Percentiles rank a stretch among this genome's conserved stretches.
Evolutionary conservation across 768 basidiomycete genomes (phyloP).

Genomic region (Mycena epipterygia): DNA sequence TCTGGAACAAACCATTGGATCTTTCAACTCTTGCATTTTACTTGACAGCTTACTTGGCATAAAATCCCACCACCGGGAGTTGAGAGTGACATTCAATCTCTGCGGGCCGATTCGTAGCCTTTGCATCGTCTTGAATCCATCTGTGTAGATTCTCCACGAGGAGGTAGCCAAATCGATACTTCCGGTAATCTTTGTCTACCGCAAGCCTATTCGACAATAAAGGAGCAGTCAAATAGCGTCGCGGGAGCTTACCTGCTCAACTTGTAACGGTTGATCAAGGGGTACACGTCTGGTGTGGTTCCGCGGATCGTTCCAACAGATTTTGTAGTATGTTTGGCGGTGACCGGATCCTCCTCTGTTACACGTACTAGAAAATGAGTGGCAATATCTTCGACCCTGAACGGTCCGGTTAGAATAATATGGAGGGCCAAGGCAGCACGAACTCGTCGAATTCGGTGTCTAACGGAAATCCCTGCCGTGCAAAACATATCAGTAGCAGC

Average conservation of each 20-base stretch:
- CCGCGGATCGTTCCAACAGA: constrained; percentile 82
- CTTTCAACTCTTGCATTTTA: background rate
- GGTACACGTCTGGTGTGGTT: constrained; percentile 46
- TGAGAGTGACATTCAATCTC: constrained; percentile 79
- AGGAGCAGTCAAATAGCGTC: background rate
- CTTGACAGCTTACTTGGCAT: constrained; percentile 71
- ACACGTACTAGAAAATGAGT: constrained; percentile 83
- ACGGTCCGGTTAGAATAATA: constrained; percentile 19
- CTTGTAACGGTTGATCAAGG: constrained; percentile 67
- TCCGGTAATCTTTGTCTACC: constrained; percentile 75
- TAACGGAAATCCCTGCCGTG: constrained; percentile 75
- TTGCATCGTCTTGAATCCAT: constrained; percentile 66
- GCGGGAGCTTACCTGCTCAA: constrained; percentile 57
- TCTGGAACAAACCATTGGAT: constrained; percentile 54
- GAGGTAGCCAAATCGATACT: constrained; percentile 72
- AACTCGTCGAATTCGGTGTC: constrained; percentile 85
- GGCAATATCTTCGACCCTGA: constrained; percentile 72
- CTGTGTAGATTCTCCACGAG: constrained; percentile 75
- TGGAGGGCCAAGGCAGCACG: constrained; percentile 40
- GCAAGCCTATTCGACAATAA: constrained; percentile 58
- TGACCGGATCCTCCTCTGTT: constrained; percentile 37
- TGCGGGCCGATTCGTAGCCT: constrained; percentile 43
- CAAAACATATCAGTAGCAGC: constrained; percentile 44
- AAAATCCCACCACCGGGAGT: constrained; percentile 78
- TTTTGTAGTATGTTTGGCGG: constrained; percentile 58